These are phyloP conservation scores for Anaeromyces robustus DNA, from an alignment of 192 early-diverging fungal species.

Conservation along the genomic window DNA sequence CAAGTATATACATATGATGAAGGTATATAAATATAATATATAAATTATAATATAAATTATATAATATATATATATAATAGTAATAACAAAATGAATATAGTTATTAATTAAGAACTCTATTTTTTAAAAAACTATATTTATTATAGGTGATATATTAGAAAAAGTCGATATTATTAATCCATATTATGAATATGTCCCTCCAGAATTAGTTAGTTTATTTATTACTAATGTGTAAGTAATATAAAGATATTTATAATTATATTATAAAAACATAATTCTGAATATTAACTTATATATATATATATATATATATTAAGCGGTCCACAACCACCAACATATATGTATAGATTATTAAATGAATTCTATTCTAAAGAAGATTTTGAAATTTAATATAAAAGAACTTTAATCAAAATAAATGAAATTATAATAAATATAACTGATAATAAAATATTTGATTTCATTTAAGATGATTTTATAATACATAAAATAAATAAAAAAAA, in stretches of 20 bases:
- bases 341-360: constrained; percentile 61
- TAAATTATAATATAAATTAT: not conserved
- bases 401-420: too few species aligned
- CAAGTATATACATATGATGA: constrained; percentile 64
- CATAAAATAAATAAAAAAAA: too few species aligned
- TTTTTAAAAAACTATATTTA: not conserved
- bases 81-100: too few species aligned
- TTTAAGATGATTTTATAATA: too few species aligned
- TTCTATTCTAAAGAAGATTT: constrained; percentile 35
- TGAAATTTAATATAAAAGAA: not conserved
- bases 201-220: constrained; percentile 77
- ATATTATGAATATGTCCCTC: constrained; percentile 80
- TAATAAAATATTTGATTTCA: too few species aligned
- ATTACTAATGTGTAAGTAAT: constrained; percentile 68
- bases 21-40: constrained; percentile 14
- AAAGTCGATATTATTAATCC: constrained; percentile 71
- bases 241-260: not conserved
- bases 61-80: not conserved
- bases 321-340: constrained; percentile 57
- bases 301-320: constrained; percentile 37
- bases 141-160: constrained; percentile 53
- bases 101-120: too few species aligned
- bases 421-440: too few species aligned
- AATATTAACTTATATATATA: too few species aligned
- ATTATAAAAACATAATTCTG: too few species aligned